Evolutionary conservation across 306 rosid genomes (phyloP).

Genomic region (Inga laurina): DNA sequence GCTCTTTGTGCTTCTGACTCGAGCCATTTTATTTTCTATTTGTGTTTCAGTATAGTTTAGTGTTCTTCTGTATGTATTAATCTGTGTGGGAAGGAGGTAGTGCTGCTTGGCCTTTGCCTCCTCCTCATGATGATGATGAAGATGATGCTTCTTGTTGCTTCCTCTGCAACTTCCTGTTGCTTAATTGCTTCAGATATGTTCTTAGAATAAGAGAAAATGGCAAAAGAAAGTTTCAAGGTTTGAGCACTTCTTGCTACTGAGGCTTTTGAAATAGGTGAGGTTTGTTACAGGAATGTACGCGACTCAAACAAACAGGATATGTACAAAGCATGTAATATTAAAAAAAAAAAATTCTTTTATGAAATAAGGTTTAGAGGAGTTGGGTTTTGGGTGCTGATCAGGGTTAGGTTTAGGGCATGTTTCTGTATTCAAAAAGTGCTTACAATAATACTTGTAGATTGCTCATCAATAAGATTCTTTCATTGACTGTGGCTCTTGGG

Average conservation of each 20-base stretch:
- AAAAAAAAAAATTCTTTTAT: too few relatives aligned
- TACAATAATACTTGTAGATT: too few relatives aligned
- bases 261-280: background rate
- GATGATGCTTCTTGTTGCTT: slow-evolving; percentile 1
- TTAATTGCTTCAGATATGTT: background rate
- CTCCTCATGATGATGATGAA: background rate
- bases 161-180: slow-evolving; percentile 34
- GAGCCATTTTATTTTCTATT: background rate
- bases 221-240: slow-evolving; percentile 1
- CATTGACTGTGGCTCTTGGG: too few relatives aligned
- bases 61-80: slow-evolving; percentile 51
- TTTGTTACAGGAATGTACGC: background rate
- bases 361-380: too few relatives aligned
- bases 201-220: background rate
- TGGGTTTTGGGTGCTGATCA: too few relatives aligned
- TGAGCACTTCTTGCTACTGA: slow-evolving; percentile 23
- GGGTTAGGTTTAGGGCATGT: too few relatives aligned
- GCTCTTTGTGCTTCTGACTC: slow-evolving; percentile 31
- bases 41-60: slow-evolving; percentile 39
- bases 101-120: slow-evolving; percentile 13
- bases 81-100: slow-evolving; percentile 42
- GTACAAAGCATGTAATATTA: background rate
- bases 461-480: too few relatives aligned
- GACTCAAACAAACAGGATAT: background rate
- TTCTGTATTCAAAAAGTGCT: too few relatives aligned